Conservation (phyloP, 2,329 filamentous ascomycete genomes). For the Phaeoacremonium minimum region DNA sequence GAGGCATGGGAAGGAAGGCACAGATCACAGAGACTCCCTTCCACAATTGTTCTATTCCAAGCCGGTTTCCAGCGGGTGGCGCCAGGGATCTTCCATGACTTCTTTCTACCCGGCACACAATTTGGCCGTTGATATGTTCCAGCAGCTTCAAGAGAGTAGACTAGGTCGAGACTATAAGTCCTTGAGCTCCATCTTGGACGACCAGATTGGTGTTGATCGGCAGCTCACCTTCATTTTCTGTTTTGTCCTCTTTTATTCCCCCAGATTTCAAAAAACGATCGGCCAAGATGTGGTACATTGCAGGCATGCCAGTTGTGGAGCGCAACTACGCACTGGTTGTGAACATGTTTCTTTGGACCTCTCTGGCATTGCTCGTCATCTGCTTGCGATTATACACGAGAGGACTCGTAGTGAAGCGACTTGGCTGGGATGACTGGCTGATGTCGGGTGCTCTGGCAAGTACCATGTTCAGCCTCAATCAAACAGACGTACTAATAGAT, state of each 20-base stretch:
- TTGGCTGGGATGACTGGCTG: conserved; percentile 14
- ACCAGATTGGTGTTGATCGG: background rate
- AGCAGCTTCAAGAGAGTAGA: no score
- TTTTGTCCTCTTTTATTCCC: background rate
- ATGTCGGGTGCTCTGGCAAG: conserved; percentile 14
- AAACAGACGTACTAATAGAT: background rate
- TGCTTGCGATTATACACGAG: conserved; percentile 11
- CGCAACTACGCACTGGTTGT: conserved; percentile 9
- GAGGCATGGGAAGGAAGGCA: no score
- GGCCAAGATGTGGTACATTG: conserved; percentile 7
- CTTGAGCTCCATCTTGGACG: background rate
- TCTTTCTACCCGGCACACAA: background rate
- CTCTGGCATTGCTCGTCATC: conserved; percentile 12
- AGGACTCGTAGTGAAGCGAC: conserved; percentile 10
- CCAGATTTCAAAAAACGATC: background rate
- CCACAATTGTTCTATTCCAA: no score
- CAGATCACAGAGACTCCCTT: no score
- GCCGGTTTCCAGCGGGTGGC: no score
- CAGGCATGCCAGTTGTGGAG: conserved; percentile 8
- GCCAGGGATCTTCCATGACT: no score
- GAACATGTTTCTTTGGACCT: conserved; percentile 12
- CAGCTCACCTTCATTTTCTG: background rate
- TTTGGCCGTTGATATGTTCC: background rate
- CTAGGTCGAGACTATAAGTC: no score
- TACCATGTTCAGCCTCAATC: background rate